Base-by-base conservation (phyloP, 2,329 filamentous ascomycete genomes). In the Simplicillium sp. region DNA sequence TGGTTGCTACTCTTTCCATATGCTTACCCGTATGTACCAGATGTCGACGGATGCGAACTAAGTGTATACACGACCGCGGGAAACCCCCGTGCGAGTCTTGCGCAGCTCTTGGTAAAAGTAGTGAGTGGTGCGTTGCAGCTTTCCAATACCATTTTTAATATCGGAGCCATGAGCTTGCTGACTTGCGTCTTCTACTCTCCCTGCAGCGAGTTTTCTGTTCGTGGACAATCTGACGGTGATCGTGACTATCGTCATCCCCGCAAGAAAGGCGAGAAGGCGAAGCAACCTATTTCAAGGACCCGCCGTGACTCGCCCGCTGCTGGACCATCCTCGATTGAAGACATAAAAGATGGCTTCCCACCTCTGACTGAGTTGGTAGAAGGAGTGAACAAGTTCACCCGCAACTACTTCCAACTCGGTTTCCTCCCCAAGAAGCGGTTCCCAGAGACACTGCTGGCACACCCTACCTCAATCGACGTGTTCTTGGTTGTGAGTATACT, bases 351-450 rank as follows among this genome's bases (percentile, higher is more conserved):
- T 9, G 55, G 64, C 3, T 57, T 77, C 12, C 72, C 73, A 11
- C 66, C 68, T 2, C 50, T 74, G 13, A 53, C 61, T 2, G 66
- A 71, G 34, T 62, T 76, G 39, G 59, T 76, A 17, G 71, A 76
- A 37, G 71, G 65, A 6, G 66, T 77, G 44, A 60, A 70, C 43
- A 66, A 64, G 34, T 77, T 79, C 48, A 75, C 67, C 1, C 59
- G 59, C 7, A 65, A 75, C 48, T 79, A 75, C 51, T 77, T 77
- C 46, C 75, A 79, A 53, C 66, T 78, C 7, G 71, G 75, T 17
- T 79, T 79, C 50, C 71, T 78, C 29, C 70, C 69, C 5, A 76
- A 74, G 54, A 60, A 69, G 17, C 57, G 64, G 38, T 76, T 77
- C 39, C 59, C 65, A 1, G 57, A 65, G 17, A 61, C 62, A 7